Evolutionary conservation across 2,329 filamentous ascomycete species (phyloP).

Genomic region (Septoria linicola): DNA sequence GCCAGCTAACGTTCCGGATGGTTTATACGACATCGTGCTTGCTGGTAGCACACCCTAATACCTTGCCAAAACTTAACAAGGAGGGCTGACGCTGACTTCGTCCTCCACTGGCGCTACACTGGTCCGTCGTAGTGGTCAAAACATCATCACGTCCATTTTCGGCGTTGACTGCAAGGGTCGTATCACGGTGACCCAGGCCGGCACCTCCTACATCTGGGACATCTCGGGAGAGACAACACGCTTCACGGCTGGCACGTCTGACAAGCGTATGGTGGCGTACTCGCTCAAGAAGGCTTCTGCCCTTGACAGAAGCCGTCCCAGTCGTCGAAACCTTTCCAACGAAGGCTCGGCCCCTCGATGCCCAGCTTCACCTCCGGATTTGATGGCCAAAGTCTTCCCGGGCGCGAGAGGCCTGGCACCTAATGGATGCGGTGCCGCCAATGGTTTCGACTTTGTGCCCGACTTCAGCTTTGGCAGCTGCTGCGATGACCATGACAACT

Average conservation of each 20-base stretch:
- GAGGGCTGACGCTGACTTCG: conserved; percentile 3
- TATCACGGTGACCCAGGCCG: conserved; percentile 10
- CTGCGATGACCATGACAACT: conserved; percentile 11
- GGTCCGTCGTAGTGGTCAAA: neutral
- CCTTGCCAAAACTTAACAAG: conserved; percentile 9
- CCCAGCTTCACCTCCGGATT: neutral
- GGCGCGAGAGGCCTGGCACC: neutral
- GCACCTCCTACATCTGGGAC: conserved; percentile 4
- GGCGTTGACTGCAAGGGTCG: conserved; percentile 11
- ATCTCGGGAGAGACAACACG: neutral
- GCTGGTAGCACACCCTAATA: conserved; percentile 6
- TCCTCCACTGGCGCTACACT: conserved; percentile 7
- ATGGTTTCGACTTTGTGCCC: conserved; percentile 2
- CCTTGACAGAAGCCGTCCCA: too few relatives aligned
- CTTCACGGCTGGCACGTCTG: conserved; percentile 1
- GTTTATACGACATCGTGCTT: conserved; percentile 14
- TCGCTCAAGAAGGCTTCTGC: conserved; percentile 1
- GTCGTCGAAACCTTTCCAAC: conserved; percentile 5
- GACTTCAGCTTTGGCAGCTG: conserved; percentile 14
- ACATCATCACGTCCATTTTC: conserved; percentile 12
- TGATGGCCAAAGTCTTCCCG: neutral
- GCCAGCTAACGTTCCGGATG: neutral
- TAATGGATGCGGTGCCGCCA: conserved; percentile 15
- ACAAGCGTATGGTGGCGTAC: neutral
- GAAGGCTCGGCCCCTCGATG: conserved; percentile 7